These are phyloP conservation scores for Nemania sp. DNA, from an alignment of 2,329 filamentous ascomycete genomes.

Conservation along the genomic window DNA sequence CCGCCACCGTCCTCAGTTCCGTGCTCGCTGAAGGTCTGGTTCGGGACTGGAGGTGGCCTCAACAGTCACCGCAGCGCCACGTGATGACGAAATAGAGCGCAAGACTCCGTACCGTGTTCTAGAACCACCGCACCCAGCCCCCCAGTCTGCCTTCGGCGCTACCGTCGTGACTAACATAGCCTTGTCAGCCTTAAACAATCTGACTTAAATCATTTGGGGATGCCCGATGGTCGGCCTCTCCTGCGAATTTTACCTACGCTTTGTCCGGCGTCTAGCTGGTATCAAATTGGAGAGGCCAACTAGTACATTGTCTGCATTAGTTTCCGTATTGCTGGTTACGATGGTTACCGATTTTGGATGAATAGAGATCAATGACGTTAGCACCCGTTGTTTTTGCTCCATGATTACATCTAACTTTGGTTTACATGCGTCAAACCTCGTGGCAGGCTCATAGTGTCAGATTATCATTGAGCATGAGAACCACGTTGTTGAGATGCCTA, in stretches of 20 bases:
- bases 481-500: neutral
- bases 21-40: neutral
- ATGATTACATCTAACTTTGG: neutral
- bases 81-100: slow-evolving; percentile 35
- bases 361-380: neutral
- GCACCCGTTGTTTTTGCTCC: neutral
- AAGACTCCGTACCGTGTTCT: neutral
- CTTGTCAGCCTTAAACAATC: slow-evolving; percentile 9
- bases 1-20: neutral
- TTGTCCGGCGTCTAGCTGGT: no score
- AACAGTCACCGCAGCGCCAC: slow-evolving; percentile 27
- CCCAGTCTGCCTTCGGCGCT: no score
- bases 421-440: neutral
- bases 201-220: no score
- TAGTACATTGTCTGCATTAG: slow-evolving; percentile 7
- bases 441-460: neutral
- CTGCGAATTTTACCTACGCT: no score
- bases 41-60: slow-evolving; percentile 20
- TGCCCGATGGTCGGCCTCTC: no score
- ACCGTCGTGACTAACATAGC: neutral
- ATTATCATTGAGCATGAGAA: neutral
- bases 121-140: no score
- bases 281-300: no score
- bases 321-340: neutral
- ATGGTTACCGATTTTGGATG: neutral